phyloP scores from a whole-genome alignment of 768 basidiomycete species.

The Xerocomellus dryophilus region DNA sequence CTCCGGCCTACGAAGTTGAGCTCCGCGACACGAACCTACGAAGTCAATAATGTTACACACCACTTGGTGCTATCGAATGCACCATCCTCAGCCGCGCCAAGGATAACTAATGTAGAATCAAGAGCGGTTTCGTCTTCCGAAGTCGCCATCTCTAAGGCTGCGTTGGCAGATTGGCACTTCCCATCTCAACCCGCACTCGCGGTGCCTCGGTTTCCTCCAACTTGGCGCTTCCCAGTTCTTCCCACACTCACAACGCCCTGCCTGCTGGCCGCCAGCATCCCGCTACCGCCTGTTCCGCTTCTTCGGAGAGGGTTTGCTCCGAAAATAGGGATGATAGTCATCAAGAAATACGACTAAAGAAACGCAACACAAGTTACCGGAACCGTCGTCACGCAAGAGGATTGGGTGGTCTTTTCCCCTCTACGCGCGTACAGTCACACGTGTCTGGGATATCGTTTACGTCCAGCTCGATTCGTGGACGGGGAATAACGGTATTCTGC shows the following conservation, averaged over 20 bases:
- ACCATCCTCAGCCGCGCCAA: not conserved
- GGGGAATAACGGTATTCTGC: conserved; percentile 7
- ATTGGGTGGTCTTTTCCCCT: not conserved
- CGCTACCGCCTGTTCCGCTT: not conserved
- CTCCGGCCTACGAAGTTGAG: no score
- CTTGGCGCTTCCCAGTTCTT: not conserved
- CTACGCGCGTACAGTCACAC: not conserved
- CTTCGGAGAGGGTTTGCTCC: conserved; percentile 1
- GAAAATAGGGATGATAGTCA: not conserved
- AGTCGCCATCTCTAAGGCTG: not conserved
- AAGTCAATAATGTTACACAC: not conserved
- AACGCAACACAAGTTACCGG: not conserved
- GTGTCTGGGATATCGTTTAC: not conserved
- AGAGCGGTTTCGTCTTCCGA: not conserved
- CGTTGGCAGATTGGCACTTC: not conserved
- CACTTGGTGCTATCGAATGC: not conserved
- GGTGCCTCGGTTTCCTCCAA: not conserved
- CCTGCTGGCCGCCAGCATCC: not conserved
- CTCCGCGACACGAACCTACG: not conserved
- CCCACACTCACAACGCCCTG: no score
- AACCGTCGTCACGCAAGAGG: not conserved
- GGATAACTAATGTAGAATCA: not conserved
- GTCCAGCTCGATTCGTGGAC: conserved; percentile 10
- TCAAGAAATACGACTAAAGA: not conserved
- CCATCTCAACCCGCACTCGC: not conserved